Evolutionary conservation across 345 rosid species (phyloP), one percentile per base, ranked within the genome.

Genomic region (Viola odorata): DNA sequence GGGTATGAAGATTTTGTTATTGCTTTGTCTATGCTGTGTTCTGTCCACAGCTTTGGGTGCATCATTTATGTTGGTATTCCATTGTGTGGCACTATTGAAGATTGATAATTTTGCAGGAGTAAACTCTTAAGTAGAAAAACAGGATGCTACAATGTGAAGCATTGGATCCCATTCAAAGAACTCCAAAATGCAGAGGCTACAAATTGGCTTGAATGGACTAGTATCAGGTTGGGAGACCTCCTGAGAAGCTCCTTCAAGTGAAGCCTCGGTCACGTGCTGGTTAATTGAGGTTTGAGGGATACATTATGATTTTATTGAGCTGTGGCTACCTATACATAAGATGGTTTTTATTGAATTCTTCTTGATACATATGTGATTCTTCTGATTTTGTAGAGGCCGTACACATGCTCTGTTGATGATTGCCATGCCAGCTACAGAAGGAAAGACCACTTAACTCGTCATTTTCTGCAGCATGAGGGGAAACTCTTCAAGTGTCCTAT

Each of bases 181-280:
- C 97, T 92, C 98, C 98, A 90, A 92, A 86, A 92, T 92, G 98
- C 85, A 4, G 91, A 85, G 98, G 91, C 86, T 85, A 77, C 66
- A 23, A 54, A 63, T 71, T 60, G 48, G 16, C 82, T 85, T 81
- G 86, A 82, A 49, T 79, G 96, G 96, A 87, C 89, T 58, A 92
- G 97, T 92, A 87, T 92, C 96, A 89, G 96, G 98, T 70, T 62
- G 97, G 98, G 97, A 73, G 96, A 87, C 96, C 96, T 58, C 98
- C 97, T 87, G 96, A 89, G 96, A 89, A 92, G 97, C 91, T 87
- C 90, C 95, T 40, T 82, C 88, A 85, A 78, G 96, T 57, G 53
- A 23, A 57, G 97, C 98, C 98, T 89, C 84, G 15, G 49, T 82
- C 97, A 92, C 98, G 89, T 86, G 0, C 23, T 68, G 58, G 58